A percentile compares a stretch with the other conserved stretches of the same genome.
These are phyloP conservation scores for Calocera viscosa DNA, from an alignment of 768 basidiomycete species.

Conservation along the genomic window DNA sequence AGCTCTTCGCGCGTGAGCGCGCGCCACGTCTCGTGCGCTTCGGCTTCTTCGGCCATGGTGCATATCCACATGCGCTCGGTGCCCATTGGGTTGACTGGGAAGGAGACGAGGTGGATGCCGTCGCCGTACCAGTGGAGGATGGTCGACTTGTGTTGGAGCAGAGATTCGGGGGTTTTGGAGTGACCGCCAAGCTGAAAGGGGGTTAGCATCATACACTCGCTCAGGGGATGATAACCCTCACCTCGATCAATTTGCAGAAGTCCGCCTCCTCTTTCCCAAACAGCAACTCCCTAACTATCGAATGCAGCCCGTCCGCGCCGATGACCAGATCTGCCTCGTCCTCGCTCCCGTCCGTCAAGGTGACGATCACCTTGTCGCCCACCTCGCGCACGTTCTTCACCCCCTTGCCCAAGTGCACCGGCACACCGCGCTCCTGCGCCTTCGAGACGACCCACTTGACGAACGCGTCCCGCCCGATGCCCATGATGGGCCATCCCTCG, in stretches of 20 bases:
- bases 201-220: neutral
- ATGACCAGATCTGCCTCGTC: constrained; percentile 32
- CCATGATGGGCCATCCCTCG: constrained; percentile 3
- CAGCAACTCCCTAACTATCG: constrained; percentile 29
- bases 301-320: constrained; percentile 38
- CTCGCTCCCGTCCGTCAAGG: constrained; percentile 28
- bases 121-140: constrained; percentile 1
- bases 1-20: constrained; percentile 25
- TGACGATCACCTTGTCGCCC: constrained; percentile 24
- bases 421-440: neutral
- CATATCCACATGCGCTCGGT: constrained; percentile 4
- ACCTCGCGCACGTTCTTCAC: constrained; percentile 9
- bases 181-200: neutral
- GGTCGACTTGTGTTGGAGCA: neutral
- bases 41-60: constrained; percentile 22
- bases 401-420: neutral
- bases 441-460: constrained; percentile 4
- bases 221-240: neutral
- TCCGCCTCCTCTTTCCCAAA: constrained; percentile 29
- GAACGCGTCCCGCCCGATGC: neutral
- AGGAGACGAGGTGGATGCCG: constrained; percentile 4
- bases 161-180: neutral
- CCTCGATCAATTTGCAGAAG: constrained; percentile 18
- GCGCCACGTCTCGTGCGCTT: constrained; percentile 35
- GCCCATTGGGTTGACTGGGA: neutral